Percentiles rank a stretch among this genome's conserved stretches.
Evolutionary conservation across 1,284 basidiomycete species (phyloP).

Genomic region (Papiliotrema terrestris): DNA sequence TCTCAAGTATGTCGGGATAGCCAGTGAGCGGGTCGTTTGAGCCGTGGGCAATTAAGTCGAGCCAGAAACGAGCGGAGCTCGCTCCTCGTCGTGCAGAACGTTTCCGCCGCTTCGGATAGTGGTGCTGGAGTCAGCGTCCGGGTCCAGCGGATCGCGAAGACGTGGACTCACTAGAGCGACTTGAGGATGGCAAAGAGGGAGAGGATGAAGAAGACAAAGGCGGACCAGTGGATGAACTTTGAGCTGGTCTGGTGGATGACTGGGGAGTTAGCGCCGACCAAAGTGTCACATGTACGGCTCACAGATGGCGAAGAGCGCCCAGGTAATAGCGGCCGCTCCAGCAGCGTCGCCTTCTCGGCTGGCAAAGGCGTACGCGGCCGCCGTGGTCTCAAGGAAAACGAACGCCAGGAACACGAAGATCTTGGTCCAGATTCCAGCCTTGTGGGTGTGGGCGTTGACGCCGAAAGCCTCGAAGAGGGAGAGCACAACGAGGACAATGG

Average conservation of each 20-base stretch:
- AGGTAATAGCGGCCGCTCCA: conserved; percentile 47
- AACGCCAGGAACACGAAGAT: conserved; percentile 83
- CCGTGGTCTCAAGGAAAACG: conserved; percentile 92
- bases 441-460: conserved; percentile 62
- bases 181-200: conserved; percentile 79
- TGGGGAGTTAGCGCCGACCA: conserved; percentile 13
- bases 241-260: conserved; percentile 58
- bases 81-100: conserved; percentile 75
- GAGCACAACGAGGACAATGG: conserved; percentile 82
- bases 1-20: too few relatives aligned
- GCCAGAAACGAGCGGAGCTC: conserved; percentile 62
- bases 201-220: conserved; percentile 80
- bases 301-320: conserved; percentile 49
- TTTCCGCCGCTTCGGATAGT: conserved; percentile 44
- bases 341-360: conserved; percentile 75
- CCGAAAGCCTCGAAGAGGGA: conserved; percentile 90
- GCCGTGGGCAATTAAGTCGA: too few relatives aligned
- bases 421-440: conserved; percentile 83
- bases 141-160: neutral
- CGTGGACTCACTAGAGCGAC: conserved; percentile 44
- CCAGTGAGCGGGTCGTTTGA: too few relatives aligned
- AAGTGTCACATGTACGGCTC: conserved; percentile 6
- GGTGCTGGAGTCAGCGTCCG: conserved; percentile 25
- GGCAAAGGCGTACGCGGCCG: conserved; percentile 85
- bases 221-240: conserved; percentile 81